These are phyloP conservation scores for Wallacemonas rigidus DNA, from an alignment of 208 protist species.

Conservation along the genomic window DNA sequence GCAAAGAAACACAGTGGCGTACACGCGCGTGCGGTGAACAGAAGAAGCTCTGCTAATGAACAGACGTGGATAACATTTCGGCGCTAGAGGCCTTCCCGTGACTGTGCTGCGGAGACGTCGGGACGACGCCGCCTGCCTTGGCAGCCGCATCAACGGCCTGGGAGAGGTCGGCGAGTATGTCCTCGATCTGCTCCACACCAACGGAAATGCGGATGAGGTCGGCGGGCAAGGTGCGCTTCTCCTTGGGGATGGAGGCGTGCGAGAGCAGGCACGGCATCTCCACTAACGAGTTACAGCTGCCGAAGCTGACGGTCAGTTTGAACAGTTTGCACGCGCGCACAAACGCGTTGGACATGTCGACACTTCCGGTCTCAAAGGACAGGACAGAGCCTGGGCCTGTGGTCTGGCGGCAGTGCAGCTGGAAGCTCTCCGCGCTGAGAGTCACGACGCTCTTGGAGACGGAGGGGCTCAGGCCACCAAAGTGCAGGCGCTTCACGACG, in stretches of 20 bases:
- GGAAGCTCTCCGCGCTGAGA: constrained; percentile 79
- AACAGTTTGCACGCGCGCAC: constrained; percentile 86
- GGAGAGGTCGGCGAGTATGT: constrained; percentile 89
- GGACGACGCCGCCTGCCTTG: constrained; percentile 9
- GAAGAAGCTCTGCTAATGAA: too few relatives aligned
- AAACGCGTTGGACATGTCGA: constrained; percentile 67
- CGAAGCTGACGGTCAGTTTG: constrained; percentile 93
- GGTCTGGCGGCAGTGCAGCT: constrained; percentile 60
- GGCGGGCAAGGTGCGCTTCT: constrained; percentile 85
- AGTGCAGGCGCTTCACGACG: constrained; percentile 85
- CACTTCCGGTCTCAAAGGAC: constrained; percentile 77
- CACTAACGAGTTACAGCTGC: constrained; percentile 93
- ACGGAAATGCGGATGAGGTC: constrained; percentile 92
- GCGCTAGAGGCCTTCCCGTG: not conserved
- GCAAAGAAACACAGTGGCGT: not conserved
- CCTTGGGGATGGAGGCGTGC: constrained; percentile 93
- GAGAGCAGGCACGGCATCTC: constrained; percentile 94
- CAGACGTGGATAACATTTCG: not conserved
- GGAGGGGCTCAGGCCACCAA: constrained; percentile 90
- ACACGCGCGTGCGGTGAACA: not conserved
- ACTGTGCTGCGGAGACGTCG: constrained; percentile 17
- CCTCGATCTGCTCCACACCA: constrained; percentile 94
- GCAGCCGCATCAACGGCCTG: constrained; percentile 73
- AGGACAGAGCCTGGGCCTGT: constrained; percentile 63
- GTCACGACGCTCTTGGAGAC: constrained; percentile 57